Base-by-base conservation (phyloP, 306 rosid genomes). In the Morella rubra region DNA sequence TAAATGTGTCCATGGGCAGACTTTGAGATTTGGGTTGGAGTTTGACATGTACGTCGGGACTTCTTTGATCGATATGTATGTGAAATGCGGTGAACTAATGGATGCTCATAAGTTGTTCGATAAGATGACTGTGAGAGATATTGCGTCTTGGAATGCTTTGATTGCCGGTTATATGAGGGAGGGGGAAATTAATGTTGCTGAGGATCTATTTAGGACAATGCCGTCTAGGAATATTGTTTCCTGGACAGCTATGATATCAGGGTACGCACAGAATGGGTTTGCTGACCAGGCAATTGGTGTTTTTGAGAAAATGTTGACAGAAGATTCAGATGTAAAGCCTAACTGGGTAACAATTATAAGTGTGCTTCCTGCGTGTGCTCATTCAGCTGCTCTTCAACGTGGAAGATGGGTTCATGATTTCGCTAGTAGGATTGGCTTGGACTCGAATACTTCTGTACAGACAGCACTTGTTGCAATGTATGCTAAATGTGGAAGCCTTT, bases 191-290 rank as follows among this genome's bases (percentile, higher is more conserved):
- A 7, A 0, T 49, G 47, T 50, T 16, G 89, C 89, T 41, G 83
- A 81, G 9, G 53, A 45, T 69, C 52, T 81, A 20, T 85, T 85
- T 10, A 79, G 80, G 58, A 73, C 50, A 53, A 85, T 85, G 86
- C 79, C 80, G 0, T 47, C 27, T 22, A 74, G 81, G 67, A 82
- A 85, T 73, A 73, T 82, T 16, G 73, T 82, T 45, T 79, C 89
- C 47, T 82, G 89, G 89, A 85, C 83, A 5, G 59, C 78, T 12
- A 77, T 85, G 89, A 79, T 85, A 19, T 73, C 81, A 0, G 86
- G 89, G 67, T 85, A 85, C 72, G 72, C 58, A 4, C 86, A 85
- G 60, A 82, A 82, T 6, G 84, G 81, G 60, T 69, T 53, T 67
- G 14, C 62, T 15, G 75, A 71, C 20, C 19, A 50, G 59, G 75